phyloP scores from a whole-genome alignment of 2,329 filamentous ascomycete species.

The Monilinia fructigena region DNA sequence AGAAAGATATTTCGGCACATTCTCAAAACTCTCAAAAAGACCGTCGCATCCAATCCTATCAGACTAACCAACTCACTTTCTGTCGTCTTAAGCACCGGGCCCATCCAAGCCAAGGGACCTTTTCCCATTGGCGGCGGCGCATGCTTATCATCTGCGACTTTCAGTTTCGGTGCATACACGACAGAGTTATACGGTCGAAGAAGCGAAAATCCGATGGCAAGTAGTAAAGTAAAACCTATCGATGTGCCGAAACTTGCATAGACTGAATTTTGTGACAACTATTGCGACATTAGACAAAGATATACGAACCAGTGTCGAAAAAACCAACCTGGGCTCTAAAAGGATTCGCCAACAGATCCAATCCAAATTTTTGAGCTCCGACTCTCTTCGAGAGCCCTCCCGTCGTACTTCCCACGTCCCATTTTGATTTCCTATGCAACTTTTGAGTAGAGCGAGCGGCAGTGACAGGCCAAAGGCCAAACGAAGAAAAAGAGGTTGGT shows the following conservation, averaged over 20 bases:
- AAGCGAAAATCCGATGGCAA: conserved; percentile 81
- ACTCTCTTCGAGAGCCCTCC: conserved; percentile 27
- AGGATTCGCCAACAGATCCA: conserved; percentile 38
- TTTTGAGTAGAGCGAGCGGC: conserved; percentile 33
- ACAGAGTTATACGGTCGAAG: conserved; percentile 87
- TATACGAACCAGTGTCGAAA: neutral
- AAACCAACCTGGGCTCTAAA: conserved; percentile 34
- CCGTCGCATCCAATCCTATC: conserved; percentile 84
- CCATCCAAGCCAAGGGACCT: conserved; percentile 84
- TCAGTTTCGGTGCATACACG: conserved; percentile 91
- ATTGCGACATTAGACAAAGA: conserved; percentile 24
- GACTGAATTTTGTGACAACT: conserved; percentile 56
- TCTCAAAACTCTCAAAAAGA: conserved; percentile 83
- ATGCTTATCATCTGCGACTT: conserved; percentile 88
- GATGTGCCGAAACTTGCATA: conserved; percentile 80
- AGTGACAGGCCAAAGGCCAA: conserved; percentile 38
- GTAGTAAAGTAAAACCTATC: conserved; percentile 67
- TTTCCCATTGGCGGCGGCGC: conserved; percentile 82
- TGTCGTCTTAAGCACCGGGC: conserved; percentile 71
- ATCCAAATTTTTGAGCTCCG: conserved; percentile 32
- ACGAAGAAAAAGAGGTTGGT: conserved; percentile 20
- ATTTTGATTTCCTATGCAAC: conserved; percentile 24
- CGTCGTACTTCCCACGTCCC: conserved; percentile 27
- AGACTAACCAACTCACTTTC: conserved; percentile 77
- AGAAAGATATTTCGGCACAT: conserved; percentile 94